Percentiles rank a stretch among this genome's conserved stretches.
These are phyloP conservation scores for Furculomyces boomerangus DNA, from an alignment of 371 early-diverging fungal genomes.

Conservation along the genomic window DNA sequence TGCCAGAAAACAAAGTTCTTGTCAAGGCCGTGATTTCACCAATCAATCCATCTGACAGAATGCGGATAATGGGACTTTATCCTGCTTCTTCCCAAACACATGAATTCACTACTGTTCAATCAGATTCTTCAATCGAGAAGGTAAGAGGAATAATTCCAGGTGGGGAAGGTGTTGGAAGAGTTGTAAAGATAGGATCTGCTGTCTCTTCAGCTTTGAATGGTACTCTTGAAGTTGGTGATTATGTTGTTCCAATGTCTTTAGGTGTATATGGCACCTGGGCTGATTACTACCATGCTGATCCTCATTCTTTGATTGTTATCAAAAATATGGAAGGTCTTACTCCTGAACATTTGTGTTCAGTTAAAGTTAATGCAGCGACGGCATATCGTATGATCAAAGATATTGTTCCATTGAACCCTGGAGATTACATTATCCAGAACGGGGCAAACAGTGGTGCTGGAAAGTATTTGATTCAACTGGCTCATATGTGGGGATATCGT, in stretches of 20 bases:
- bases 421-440: conserved; percentile 85
- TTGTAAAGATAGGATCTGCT: conserved; percentile 36
- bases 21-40: conserved; percentile 72
- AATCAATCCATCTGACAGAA: conserved; percentile 90
- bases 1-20: conserved; percentile 3
- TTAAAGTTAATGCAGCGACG: conserved; percentile 81
- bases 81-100: conserved; percentile 22
- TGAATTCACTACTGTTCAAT: not conserved
- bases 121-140: not conserved
- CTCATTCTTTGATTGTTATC: not conserved
- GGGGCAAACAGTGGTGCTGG: conserved; percentile 90
- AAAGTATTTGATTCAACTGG: conserved; percentile 79
- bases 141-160: conserved; percentile 33
- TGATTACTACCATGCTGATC: not conserved
- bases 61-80: conserved; percentile 85
- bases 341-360: conserved; percentile 43
- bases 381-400: conserved; percentile 86
- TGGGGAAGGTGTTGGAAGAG: conserved; percentile 62
- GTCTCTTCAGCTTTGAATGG: not conserved
- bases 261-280: conserved; percentile 3
- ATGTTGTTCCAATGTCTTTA: conserved; percentile 39
- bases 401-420: conserved; percentile 47
- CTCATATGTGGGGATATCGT: conserved; percentile 53
- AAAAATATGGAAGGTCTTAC: conserved; percentile 23
- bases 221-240: conserved; percentile 43